Evolutionary conservation across 1,139 yeast species (phyloP).

Genomic region (Sugiyamaella pinicola): DNA sequence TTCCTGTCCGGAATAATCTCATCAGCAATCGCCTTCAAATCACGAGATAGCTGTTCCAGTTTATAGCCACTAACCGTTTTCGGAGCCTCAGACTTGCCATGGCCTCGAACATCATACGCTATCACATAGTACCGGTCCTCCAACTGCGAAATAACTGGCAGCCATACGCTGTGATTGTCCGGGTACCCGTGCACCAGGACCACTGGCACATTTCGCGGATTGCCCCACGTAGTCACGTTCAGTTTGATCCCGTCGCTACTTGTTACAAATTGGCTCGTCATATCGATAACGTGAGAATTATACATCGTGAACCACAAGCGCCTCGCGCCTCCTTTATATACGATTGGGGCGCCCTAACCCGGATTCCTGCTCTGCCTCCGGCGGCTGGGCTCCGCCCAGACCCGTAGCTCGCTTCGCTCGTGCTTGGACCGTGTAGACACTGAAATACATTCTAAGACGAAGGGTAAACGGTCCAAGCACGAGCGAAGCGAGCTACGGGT

Average conservation of each 20-base stretch:
- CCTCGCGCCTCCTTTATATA: too few relatives aligned
- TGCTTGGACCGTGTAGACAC: too few relatives aligned
- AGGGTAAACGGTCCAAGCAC: too few relatives aligned
- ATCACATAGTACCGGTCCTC: slow-evolving; percentile 15
- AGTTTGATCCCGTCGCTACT: slow-evolving; percentile 7
- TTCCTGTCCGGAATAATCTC: slow-evolving; percentile 8
- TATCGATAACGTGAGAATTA: too few relatives aligned
- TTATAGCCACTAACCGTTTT: slow-evolving; percentile 9
- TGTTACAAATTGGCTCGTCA: slow-evolving; percentile 14
- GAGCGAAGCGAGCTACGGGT: too few relatives aligned
- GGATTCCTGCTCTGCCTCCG: too few relatives aligned
- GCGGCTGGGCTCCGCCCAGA: too few relatives aligned
- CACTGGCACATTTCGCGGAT: slow-evolving; percentile 2
- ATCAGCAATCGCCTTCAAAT: slow-evolving; percentile 11
- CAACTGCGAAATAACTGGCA: slow-evolving; percentile 8
- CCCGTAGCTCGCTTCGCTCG: too few relatives aligned
- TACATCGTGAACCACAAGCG: too few relatives aligned
- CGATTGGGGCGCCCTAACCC: too few relatives aligned
- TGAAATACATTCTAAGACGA: too few relatives aligned
- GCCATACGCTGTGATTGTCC: slow-evolving; percentile 17
- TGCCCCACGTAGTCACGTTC: slow-evolving; percentile 15
- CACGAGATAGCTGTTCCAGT: slow-evolving; percentile 9
- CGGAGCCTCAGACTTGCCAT: slow-evolving; percentile 15
- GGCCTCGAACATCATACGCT: slow-evolving; percentile 17
- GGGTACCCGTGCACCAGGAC: slow-evolving; percentile 17